Percentiles rank a stretch among this genome's conserved stretches.
Conservation (phyloP, 2,329 filamentous ascomycete genomes). For the Coniella lustricola region DNA sequence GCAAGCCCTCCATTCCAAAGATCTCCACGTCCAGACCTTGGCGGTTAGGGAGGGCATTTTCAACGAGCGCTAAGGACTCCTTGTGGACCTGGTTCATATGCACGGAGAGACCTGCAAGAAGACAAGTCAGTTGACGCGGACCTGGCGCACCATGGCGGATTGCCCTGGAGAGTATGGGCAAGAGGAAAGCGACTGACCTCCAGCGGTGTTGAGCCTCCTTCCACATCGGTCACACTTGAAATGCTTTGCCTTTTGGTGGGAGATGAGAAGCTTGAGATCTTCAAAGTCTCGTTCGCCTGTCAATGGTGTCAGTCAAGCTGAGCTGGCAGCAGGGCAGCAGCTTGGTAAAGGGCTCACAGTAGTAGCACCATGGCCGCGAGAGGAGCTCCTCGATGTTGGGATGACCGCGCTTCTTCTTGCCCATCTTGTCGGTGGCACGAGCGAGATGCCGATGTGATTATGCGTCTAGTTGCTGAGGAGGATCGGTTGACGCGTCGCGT, state of each 20-base stretch:
- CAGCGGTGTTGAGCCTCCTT: conserved; percentile 84
- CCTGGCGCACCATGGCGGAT: not conserved
- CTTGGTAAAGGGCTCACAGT: conserved; percentile 52
- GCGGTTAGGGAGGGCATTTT: conserved; percentile 85
- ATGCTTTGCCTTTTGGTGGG: conserved; percentile 98
- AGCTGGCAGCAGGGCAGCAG: not conserved
- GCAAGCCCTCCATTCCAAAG: conserved; percentile 96
- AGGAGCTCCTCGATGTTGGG: conserved; percentile 86
- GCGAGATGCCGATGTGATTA: not conserved
- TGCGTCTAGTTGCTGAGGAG: not conserved
- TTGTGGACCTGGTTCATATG: conserved; percentile 99
- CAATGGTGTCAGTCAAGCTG: conserved; percentile 18
- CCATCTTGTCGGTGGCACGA: conserved; percentile 46
- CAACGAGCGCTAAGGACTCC: conserved; percentile 76
- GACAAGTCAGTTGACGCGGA: conserved; percentile 11
- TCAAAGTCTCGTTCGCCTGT: conserved; percentile 90
- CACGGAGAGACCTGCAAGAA: conserved; percentile 69
- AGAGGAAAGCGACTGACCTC: conserved; percentile 59
- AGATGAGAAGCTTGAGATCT: conserved; percentile 91
- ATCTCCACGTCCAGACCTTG: conserved; percentile 87
- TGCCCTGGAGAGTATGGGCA: no score
- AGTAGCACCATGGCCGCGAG: conserved; percentile 90
- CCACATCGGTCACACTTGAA: conserved; percentile 94
- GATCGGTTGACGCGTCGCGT: not conserved
- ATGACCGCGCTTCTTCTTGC: conserved; percentile 84